Base-by-base conservation (phyloP, 2,329 filamentous ascomycete genomes). In the Sphaerostilbella broomeana region DNA sequence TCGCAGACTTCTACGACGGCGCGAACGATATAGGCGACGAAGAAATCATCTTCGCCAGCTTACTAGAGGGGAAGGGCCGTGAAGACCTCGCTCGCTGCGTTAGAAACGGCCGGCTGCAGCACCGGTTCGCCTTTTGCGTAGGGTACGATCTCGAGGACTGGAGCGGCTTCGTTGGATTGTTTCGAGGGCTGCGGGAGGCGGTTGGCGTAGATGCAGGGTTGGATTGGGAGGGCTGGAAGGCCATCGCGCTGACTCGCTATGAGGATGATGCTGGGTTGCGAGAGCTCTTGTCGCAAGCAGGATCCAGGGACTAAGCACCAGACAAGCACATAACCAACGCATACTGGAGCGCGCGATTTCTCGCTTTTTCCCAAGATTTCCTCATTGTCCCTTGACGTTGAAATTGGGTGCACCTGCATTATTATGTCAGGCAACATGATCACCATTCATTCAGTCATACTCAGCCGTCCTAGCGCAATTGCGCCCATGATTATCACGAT, bases 111-210 rank as follows among this genome's bases (percentile, higher is more conserved):
- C 55, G 60, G 24, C 25, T 65, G 17, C 54, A 64, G 43, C 64
- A 67, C 43, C 46, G 54, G 12, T 62, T 68, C 38, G 46, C 50
- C 34, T 68, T 68, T 47, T 68, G 63, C 49, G 65, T 60, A 35
- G 61, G 61, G 11, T 66, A 66, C 42, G 54, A 67, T 48, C 56
- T 65, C 18, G 47, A 33, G 13, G 63, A 68, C 48, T 68, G 63
- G 64, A 52, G 62, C 9, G 62, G 64, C 11, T 68, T 67, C 40
- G 49, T 63, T 9, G 61, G 62, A 10, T 57, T 66, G 31, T 69
- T 67, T 43, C 49, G 47, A 37, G 65, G 61, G 4, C 59, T 68
- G 35, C 51, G 61, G 34, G 52, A 59, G 6, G 58, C 58, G 12
- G 29, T 61, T 8, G 51, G 50, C 6, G 52, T 59, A 11, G 60